Evolutionary conservation across 2,329 filamentous ascomycete genomes (phyloP).

Genomic region (Aspergillus fischeri): DNA sequence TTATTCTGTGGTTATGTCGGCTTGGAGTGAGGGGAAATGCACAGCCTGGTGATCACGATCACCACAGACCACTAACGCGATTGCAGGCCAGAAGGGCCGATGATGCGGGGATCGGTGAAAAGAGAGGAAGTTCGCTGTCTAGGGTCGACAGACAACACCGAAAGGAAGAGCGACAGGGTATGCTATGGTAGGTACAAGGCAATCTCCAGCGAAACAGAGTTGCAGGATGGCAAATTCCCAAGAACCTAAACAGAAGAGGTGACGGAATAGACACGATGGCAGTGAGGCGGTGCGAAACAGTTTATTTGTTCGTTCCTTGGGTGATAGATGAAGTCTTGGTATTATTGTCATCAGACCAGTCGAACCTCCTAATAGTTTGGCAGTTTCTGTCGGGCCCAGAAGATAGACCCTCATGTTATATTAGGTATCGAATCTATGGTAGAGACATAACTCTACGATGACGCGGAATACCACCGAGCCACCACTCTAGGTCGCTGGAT

Average conservation of each 20-base stretch:
- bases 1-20: not conserved
- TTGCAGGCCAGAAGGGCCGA: slow-evolving; percentile 16
- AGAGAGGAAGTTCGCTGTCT: not conserved
- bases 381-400: not conserved
- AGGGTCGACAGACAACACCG: not conserved
- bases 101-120: slow-evolving; percentile 5
- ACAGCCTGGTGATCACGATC: slow-evolving; percentile 7
- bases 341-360: not conserved
- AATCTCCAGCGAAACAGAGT: not conserved
- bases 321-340: not conserved
- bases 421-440: not conserved
- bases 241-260: not conserved
- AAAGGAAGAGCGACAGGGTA: not conserved
- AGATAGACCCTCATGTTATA: not conserved
- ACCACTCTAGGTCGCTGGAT: not conserved
- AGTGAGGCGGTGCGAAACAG: slow-evolving; percentile 17
- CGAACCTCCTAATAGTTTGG: not conserved
- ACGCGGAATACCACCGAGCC: not conserved
- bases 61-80: slow-evolving; percentile 1
- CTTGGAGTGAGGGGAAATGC: not conserved
- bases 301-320: slow-evolving; percentile 5
- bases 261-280: slow-evolving; percentile 8
- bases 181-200: not conserved
- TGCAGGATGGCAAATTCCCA: not conserved
- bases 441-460: not conserved